These are phyloP conservation scores for Ceratocystis diversiconidia DNA, from an alignment of 2,329 filamentous ascomycete genomes.

Conservation along the genomic window DNA sequence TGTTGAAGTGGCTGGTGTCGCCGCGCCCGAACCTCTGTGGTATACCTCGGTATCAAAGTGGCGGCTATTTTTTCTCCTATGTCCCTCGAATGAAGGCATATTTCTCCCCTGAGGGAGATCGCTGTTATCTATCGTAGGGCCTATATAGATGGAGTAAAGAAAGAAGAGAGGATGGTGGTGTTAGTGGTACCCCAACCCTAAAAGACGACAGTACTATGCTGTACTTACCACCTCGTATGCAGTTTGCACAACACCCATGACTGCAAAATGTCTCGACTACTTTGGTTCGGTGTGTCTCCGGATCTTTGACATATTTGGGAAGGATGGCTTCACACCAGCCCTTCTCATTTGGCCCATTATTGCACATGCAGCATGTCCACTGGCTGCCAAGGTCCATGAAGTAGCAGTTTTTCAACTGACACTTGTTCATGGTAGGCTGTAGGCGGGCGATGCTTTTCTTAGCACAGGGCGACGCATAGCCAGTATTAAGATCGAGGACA, in stretches of 20 bases:
- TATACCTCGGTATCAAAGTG: neutral
- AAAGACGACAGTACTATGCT: neutral
- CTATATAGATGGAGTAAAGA: neutral
- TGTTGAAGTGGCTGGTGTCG: neutral
- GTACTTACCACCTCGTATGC: constrained; percentile 31
- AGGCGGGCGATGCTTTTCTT: constrained; percentile 35
- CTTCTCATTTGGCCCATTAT: constrained; percentile 35
- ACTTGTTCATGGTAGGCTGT: constrained; percentile 32
- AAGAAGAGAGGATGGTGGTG: neutral
- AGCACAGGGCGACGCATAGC: constrained; percentile 36
- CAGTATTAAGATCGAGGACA: constrained; percentile 35
- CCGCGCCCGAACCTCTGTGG: neutral
- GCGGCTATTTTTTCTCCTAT: neutral
- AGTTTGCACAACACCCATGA: constrained; percentile 39
- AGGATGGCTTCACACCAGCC: constrained; percentile 38
- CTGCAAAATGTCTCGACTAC: constrained; percentile 32
- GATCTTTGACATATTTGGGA: constrained; percentile 24
- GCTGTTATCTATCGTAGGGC: neutral
- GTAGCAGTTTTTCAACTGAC: constrained; percentile 37
- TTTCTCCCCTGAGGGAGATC: neutral
- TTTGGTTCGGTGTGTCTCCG: constrained; percentile 25
- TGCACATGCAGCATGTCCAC: constrained; percentile 42
- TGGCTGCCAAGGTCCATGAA: constrained; percentile 35
- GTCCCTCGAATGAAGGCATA: neutral
- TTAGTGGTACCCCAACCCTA: neutral